Percentiles rank a stretch among this genome's conserved stretches.
phyloP scores from a whole-genome alignment of 2,329 filamentous ascomycete species.

The Microsporum audouinii region DNA sequence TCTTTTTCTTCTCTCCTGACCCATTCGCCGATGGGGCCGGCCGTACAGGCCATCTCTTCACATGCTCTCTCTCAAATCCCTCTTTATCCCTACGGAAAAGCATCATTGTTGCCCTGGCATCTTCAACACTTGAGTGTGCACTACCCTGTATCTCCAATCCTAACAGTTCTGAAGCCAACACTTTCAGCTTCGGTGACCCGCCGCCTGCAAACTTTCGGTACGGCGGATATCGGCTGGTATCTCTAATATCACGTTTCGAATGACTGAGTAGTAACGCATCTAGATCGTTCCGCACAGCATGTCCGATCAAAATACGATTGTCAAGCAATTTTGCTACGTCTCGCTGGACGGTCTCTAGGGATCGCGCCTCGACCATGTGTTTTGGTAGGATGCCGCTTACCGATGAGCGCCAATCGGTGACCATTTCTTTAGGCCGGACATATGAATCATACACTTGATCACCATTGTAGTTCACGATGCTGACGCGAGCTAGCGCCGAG shows the following conservation, averaged over 20 bases:
- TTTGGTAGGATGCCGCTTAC: constrained; percentile 71
- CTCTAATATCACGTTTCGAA: constrained; percentile 64
- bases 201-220: constrained; percentile 53
- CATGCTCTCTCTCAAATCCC: constrained; percentile 71
- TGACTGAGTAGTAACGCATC: constrained; percentile 67
- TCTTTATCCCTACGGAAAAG: constrained; percentile 74
- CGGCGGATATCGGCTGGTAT: constrained; percentile 66
- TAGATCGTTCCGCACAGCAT: constrained; percentile 70
- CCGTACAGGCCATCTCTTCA: constrained; percentile 50
- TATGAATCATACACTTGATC: constrained; percentile 89
- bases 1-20: constrained; percentile 34
- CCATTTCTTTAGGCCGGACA: constrained; percentile 62
- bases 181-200: constrained; percentile 42
- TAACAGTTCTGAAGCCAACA: constrained; percentile 45
- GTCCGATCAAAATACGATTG: constrained; percentile 65
- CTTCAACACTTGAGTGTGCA: constrained; percentile 54
- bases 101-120: constrained; percentile 82
- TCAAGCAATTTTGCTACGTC: constrained; percentile 58
- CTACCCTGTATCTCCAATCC: constrained; percentile 50
- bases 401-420: constrained; percentile 81
- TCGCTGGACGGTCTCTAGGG: constrained; percentile 65
- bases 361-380: constrained; percentile 57
- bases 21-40: constrained; percentile 18
- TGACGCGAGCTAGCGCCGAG: constrained; percentile 74
- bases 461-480: constrained; percentile 86